Evolutionary conservation across 2,329 filamentous ascomycete species (phyloP), one percentile per base, ranked within the genome.

Genomic region (Colletotrichum limetticola): DNA sequence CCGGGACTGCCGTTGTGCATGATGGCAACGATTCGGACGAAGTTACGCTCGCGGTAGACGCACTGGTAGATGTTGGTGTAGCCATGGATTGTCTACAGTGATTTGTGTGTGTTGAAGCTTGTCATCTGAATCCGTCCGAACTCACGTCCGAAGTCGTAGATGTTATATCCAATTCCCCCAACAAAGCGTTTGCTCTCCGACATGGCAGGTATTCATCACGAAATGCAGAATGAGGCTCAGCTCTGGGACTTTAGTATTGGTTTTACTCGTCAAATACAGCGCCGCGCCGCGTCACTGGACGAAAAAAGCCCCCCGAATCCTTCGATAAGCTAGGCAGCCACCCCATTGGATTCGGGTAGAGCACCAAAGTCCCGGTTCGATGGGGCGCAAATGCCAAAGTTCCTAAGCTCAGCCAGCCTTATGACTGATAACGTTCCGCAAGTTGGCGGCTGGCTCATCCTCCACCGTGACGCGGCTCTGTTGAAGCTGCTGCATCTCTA

Each of bases 1-100:
- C 80, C 3, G 81, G 81, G 2, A 81, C 75, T 26, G 81, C 80
- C 4, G 76, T 80, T n/a, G 75, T 81, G 57, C 81, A 82, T 56
- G 65, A 59, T 5, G 60, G 59, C 2, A 26, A 30, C 14, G 60
- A 56, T n/a, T 56, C 37, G n/a, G 74, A 60, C 46, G 57, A 66
- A 19, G 56, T 63, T 4, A 42, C 49, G 52, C 73, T 70, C 19
- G 61, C 35, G n/a, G 60, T 11, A 12, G 53, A 42, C 5, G 28
- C 19, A 3, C 42, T 42, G 2, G 66, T 46, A 24, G 61, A 35
- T 16, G 61, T 67, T 16, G 62, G n/a, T 9, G 52, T 19, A 30
- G 60, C 26, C 60, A 52, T 55, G 5, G 22, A 6, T 61, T 57
- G 65, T 16, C 61, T 16, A 4, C 24, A 24, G n/a, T 24, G 6